Percentiles rank a stretch among this genome's conserved stretches.
These are phyloP conservation scores for Fraxinus excelsior DNA, from an alignment of 257 asterid species.

Conservation along the genomic window DNA sequence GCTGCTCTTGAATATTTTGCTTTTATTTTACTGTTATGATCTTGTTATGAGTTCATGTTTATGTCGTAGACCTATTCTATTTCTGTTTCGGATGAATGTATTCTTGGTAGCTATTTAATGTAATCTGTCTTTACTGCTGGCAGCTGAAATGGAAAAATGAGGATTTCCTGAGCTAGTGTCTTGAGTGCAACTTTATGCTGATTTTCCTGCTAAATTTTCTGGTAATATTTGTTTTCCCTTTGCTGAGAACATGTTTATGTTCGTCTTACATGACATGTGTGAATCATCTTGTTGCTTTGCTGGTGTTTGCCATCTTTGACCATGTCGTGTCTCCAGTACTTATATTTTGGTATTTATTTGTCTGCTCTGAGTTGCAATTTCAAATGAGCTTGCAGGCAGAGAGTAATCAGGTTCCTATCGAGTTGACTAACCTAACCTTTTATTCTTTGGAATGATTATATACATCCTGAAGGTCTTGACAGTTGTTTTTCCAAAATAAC, in stretches of 20 bases:
- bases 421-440: constrained; percentile 6
- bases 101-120: constrained; percentile 58
- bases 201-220: constrained; percentile 80
- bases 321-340: not conserved
- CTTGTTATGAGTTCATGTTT: constrained; percentile 30
- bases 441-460: constrained; percentile 33
- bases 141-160: constrained; percentile 83
- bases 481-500: constrained; percentile 26
- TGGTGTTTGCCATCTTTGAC: constrained; percentile 14
- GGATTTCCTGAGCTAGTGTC: constrained; percentile 84
- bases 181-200: constrained; percentile 85
- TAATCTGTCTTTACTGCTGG: constrained; percentile 81
- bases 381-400: constrained; percentile 6
- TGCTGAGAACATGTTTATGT: constrained; percentile 46
- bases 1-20: constrained; percentile 36
- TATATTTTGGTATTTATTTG: constrained; percentile 1
- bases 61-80: constrained; percentile 39
- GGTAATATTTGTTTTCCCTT: constrained; percentile 70
- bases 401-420: not conserved
- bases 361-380: constrained; percentile 18
- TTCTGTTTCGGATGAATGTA: constrained; percentile 45
- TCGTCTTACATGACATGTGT: constrained; percentile 24
- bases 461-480: constrained; percentile 38
- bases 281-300: constrained; percentile 29
- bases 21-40: constrained; percentile 30